A percentile compares a stretch with the other conserved stretches of the same genome.
Conservation (phyloP, 2,329 filamentous ascomycete genomes). For the Drechslerella dactyloides region DNA sequence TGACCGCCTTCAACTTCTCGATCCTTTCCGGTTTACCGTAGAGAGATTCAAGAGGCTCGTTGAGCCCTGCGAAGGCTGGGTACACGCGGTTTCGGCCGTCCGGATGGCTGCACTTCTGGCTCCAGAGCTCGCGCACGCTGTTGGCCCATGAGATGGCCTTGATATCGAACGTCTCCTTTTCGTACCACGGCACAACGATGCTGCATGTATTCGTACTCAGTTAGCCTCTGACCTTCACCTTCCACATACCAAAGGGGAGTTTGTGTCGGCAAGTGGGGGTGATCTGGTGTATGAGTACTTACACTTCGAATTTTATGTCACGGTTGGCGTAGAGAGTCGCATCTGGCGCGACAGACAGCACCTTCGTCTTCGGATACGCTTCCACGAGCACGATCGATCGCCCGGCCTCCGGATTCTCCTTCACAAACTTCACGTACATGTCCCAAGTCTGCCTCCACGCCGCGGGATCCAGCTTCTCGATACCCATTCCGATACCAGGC, state of each 20-base stretch:
- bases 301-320: conserved; percentile 38
- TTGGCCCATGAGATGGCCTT: conserved; percentile 22
- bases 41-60: conserved; percentile 32
- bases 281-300: conserved; percentile 7
- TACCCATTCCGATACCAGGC: conserved; percentile 27
- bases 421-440: conserved; percentile 30
- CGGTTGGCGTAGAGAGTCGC: conserved; percentile 21
- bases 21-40: conserved; percentile 47
- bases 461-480: conserved; percentile 21
- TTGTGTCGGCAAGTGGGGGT: too few relatives aligned
- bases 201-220: neutral
- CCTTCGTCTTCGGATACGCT: conserved; percentile 26
- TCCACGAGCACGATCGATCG: conserved; percentile 27
- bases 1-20: conserved; percentile 53
- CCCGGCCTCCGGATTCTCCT: conserved; percentile 35
- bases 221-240: neutral
- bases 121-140: conserved; percentile 30
- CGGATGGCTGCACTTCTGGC: conserved; percentile 26
- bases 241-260: neutral
- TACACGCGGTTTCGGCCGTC: conserved; percentile 32
- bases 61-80: conserved; percentile 28
- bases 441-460: conserved; percentile 36
- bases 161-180: conserved; percentile 28
- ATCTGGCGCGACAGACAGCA: conserved; percentile 6
- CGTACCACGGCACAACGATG: conserved; percentile 41